Evolutionary conservation across 768 basidiomycete genomes (phyloP).

Genomic region (Xanthoconium purpureum): DNA sequence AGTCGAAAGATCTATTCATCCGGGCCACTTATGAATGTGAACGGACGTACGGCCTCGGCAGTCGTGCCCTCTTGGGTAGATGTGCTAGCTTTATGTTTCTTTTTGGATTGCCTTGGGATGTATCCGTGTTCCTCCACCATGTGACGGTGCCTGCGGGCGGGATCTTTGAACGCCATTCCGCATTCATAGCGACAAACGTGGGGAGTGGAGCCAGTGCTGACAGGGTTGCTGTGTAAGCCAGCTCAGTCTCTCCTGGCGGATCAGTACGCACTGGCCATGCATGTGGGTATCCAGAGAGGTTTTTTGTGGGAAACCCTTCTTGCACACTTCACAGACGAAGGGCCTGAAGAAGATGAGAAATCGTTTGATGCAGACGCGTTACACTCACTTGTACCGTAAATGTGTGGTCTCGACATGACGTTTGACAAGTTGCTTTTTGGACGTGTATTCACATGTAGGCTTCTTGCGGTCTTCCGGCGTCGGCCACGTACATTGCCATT

Average conservation of each 20-base stretch:
- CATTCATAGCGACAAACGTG: constrained; percentile 53
- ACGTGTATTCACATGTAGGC: constrained; percentile 39
- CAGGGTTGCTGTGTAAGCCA: constrained; percentile 11
- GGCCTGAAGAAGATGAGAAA: constrained; percentile 37
- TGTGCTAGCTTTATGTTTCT: constrained; percentile 40
- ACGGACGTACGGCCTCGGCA: constrained; percentile 31
- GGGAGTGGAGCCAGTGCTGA: constrained; percentile 55
- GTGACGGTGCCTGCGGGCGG: constrained; percentile 61
- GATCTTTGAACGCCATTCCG: constrained; percentile 57
- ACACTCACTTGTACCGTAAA: constrained; percentile 53
- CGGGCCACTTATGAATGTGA: constrained; percentile 31
- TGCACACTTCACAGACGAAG: constrained; percentile 50
- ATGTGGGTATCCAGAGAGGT: constrained; percentile 57
- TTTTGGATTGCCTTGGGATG: constrained; percentile 42
- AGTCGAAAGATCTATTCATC: constrained; percentile 19
- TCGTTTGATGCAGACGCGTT: constrained; percentile 3
- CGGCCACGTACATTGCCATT: constrained; percentile 43
- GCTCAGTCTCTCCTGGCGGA: not conserved
- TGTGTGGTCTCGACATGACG: constrained; percentile 66
- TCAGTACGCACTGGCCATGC: constrained; percentile 45
- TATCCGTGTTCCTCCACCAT: constrained; percentile 53
- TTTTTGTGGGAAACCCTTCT: constrained; percentile 56
- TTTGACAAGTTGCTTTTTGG: constrained; percentile 66
- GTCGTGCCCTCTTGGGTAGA: constrained; percentile 25
- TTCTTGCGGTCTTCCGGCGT: constrained; percentile 33